Evolutionary conservation across 257 asterid species (phyloP).

Genomic region (Petunia secreta): DNA sequence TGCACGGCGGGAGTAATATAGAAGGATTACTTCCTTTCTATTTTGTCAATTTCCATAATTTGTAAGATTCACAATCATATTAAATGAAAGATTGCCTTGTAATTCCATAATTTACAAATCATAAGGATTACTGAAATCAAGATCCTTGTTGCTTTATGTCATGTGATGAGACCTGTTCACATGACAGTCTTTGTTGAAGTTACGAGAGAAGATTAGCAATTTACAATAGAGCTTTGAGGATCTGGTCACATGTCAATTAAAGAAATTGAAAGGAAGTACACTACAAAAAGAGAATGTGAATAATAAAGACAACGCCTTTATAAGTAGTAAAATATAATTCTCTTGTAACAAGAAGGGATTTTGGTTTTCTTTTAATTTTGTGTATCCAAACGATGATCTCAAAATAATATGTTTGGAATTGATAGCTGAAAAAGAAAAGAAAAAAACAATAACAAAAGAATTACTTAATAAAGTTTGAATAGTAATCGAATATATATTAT

Average conservation of each 20-base stretch:
- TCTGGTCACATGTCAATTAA: conserved; percentile 12
- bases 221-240: not conserved
- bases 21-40: too few species aligned
- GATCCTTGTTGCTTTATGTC: conserved; percentile 18
- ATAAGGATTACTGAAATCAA: not conserved
- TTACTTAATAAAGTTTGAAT: not conserved
- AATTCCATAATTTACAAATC: conserved; percentile 1
- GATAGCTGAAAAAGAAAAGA: not conserved
- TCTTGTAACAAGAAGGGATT: not conserved
- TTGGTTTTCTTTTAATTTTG: not conserved
- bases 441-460: not conserved
- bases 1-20: too few species aligned
- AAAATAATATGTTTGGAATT: not conserved
- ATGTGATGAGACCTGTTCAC: conserved; percentile 15
- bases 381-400: not conserved
- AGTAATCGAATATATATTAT: not conserved
- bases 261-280: not conserved
- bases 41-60: too few species aligned
- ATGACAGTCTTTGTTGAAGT: conserved; percentile 19
- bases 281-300: not conserved
- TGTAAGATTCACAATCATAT: not conserved
- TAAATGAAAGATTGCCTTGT: not conserved
- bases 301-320: not conserved
- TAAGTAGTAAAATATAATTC: not conserved
- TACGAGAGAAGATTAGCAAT: not conserved